Evolutionary conservation across 768 basidiomycete species (phyloP).

Genomic region (Cubamyces sp.): DNA sequence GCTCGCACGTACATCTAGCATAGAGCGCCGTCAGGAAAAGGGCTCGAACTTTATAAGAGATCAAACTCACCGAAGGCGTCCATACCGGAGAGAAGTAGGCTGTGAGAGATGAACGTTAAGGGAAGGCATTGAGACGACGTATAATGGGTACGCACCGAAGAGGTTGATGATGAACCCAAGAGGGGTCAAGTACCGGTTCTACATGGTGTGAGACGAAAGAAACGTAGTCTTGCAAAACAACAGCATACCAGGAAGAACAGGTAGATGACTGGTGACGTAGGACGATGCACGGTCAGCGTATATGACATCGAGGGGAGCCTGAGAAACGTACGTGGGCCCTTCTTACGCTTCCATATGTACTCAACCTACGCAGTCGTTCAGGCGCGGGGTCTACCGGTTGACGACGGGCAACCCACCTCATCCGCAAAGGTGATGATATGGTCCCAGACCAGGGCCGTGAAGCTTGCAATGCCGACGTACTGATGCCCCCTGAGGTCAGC

Average conservation of each 20-base stretch:
- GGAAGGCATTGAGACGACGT: not conserved
- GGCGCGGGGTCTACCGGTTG: not conserved
- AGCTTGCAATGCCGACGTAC: conserved; percentile 57
- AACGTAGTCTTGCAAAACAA: not conserved
- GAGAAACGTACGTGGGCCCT: conserved; percentile 47
- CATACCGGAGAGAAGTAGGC: conserved; percentile 32
- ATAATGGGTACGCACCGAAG: conserved; percentile 23
- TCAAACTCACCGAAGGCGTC: conserved; percentile 25
- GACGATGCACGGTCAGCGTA: not conserved
- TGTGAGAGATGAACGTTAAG: not conserved
- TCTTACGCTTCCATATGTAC: conserved; percentile 55
- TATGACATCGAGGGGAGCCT: not conserved
- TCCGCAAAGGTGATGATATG: conserved; percentile 56
- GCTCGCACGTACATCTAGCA: conserved; percentile 4
- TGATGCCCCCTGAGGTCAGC: conserved; percentile 26
- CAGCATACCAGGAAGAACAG: conserved; percentile 45
- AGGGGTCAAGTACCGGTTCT: conserved; percentile 71
- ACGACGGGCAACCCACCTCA: conserved; percentile 38
- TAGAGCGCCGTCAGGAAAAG: not conserved
- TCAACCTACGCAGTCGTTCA: conserved; percentile 40
- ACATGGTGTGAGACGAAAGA: not conserved
- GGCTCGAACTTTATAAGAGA: not conserved
- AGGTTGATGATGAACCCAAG: conserved; percentile 64
- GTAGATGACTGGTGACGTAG: conserved; percentile 33
- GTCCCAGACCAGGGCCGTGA: conserved; percentile 58